A percentile compares a stretch with the other conserved stretches of the same genome.
These are phyloP conservation scores for Trifolium repens DNA, from an alignment of 306 rosid genomes.

Conservation along the genomic window DNA sequence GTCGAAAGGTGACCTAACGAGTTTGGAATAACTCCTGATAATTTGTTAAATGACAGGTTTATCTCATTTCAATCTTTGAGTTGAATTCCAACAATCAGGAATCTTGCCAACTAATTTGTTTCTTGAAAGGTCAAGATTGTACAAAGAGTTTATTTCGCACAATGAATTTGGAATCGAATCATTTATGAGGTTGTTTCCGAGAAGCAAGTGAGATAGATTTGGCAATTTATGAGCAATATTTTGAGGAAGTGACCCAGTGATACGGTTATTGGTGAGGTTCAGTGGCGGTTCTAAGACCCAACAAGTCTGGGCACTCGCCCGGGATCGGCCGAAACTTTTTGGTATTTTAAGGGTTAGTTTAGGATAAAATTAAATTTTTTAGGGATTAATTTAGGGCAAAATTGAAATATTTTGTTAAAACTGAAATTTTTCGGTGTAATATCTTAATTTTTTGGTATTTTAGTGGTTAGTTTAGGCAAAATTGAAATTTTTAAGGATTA, in stretches of 20 bases:
- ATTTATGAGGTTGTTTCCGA: conserved; percentile 34
- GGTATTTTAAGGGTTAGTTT: too few relatives aligned
- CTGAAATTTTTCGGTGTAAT: too few relatives aligned
- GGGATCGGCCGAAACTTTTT: too few relatives aligned
- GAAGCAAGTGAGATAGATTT: conserved; percentile 20
- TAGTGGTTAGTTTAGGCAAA: too few relatives aligned
- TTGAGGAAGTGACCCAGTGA: conserved; percentile 16
- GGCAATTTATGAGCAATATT: conserved; percentile 7
- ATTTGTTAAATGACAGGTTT: conserved; percentile 2
- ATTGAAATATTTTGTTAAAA: too few relatives aligned
- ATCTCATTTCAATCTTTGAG: not conserved
- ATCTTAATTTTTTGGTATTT: too few relatives aligned
- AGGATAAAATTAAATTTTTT: too few relatives aligned
- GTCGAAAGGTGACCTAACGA: not conserved
- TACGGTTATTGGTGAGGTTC: conserved; percentile 21
- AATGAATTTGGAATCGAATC: conserved; percentile 30
- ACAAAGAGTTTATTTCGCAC: conserved; percentile 34
- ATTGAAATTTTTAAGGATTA: too few relatives aligned
- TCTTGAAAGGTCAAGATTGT: conserved; percentile 37
- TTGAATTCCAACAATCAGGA: conserved; percentile 26
- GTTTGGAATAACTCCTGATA: conserved; percentile 37
- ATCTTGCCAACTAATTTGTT: conserved; percentile 38
- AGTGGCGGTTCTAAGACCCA: too few relatives aligned
- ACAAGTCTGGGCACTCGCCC: too few relatives aligned
- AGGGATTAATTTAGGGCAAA: too few relatives aligned